These are phyloP conservation scores for Colletotrichum horii DNA, from an alignment of 2,329 filamentous ascomycete species.

Conservation along the genomic window DNA sequence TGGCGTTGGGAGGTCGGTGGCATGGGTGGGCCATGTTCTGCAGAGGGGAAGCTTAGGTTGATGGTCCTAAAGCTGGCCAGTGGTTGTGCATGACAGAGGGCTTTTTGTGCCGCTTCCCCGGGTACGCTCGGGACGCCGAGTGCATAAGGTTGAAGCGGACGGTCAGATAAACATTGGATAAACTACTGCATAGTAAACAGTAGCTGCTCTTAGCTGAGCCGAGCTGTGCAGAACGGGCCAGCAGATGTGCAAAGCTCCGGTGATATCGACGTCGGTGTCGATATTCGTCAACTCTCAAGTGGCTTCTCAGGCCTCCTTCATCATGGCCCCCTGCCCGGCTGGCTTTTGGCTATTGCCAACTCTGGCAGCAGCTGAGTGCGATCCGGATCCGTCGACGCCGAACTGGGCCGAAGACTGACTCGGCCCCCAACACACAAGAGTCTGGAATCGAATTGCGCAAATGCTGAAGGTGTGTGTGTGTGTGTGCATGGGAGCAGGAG, in stretches of 20 bases:
- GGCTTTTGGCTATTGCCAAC: neutral
- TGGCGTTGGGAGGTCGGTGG: neutral
- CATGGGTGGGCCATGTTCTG: constrained; percentile 16
- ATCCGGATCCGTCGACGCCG: neutral
- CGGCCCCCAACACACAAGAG: constrained; percentile 1
- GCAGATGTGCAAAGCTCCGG: neutral
- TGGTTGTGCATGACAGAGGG: constrained; percentile 7
- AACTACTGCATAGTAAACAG: neutral
- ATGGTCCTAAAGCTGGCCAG: neutral
- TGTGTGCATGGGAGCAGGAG: neutral
- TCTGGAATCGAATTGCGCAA: neutral
- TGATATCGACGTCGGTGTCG: neutral
- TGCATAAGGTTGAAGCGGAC: constrained; percentile 7
- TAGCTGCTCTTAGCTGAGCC: neutral
- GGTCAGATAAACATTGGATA: constrained; percentile 19
- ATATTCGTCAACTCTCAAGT: neutral
- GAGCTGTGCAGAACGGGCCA: neutral
- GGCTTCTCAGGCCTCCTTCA: neutral
- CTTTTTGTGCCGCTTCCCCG: constrained; percentile 11
- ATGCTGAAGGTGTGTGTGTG: neutral
- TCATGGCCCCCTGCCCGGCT: neutral
- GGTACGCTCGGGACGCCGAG: constrained; percentile 1
- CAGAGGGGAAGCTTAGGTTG: neutral
- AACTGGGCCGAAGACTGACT: constrained; percentile 2
- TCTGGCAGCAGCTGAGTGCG: neutral